Conservation (phyloP, 495 filamentous ascomycete genomes). For the Lichenothelia convexa region DNA sequence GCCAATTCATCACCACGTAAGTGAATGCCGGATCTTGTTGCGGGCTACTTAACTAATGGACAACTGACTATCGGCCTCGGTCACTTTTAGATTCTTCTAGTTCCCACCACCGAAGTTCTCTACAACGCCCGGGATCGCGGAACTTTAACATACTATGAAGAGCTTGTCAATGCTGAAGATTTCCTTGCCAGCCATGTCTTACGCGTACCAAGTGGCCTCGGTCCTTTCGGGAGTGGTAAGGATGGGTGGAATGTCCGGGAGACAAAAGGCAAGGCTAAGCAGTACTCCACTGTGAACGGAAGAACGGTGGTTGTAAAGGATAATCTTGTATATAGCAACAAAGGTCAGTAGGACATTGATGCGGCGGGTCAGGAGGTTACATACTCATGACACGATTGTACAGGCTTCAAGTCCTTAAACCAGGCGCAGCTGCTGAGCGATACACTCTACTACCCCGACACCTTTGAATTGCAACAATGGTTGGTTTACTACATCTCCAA, state of each 20-base stretch:
- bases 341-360: constrained; percentile 39
- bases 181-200: constrained; percentile 95
- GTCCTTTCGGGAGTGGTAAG: constrained; percentile 39
- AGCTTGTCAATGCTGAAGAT: constrained; percentile 74
- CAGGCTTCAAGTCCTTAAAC: constrained; percentile 81
- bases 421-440: constrained; percentile 82
- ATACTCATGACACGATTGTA: neutral
- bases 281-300: constrained; percentile 82
- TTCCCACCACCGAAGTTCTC: constrained; percentile 81
- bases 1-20: constrained; percentile 75
- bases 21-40: constrained; percentile 7
- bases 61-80: neutral
- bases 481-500: constrained; percentile 92
- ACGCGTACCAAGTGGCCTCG: constrained; percentile 48
- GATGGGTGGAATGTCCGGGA: constrained; percentile 68
- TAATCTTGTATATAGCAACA: constrained; percentile 82
- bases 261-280: constrained; percentile 78
- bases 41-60: neutral
- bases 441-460: constrained; percentile 71
- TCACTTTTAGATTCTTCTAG: constrained; percentile 55
- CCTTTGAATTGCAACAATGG: constrained; percentile 70
- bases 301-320: constrained; percentile 91
- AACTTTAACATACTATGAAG: constrained; percentile 54
- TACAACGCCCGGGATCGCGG: constrained; percentile 80
- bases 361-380: neutral